A percentile compares a stretch with the other conserved stretches of the same genome.
Conservation (phyloP, 208 protist species). For the Leishmania arabica region DNA sequence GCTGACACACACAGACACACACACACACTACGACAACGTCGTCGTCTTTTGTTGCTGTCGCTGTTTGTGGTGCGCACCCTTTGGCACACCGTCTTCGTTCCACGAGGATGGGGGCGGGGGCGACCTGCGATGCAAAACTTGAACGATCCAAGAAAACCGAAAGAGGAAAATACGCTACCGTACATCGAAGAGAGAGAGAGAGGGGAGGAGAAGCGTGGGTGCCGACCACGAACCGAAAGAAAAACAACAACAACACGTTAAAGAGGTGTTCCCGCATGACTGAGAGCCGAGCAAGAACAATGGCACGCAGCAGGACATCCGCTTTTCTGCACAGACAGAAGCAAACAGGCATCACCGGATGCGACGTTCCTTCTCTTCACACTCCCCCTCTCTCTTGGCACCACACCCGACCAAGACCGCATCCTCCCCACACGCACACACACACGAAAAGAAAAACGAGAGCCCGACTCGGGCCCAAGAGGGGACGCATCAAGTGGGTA, state of each 20-base stretch:
- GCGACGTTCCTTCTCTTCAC: neutral
- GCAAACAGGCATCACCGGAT: neutral
- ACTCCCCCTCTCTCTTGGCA: neutral
- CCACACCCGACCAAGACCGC: neutral
- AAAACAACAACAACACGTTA: neutral
- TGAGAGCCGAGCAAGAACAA: neutral
- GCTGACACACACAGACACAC: neutral
- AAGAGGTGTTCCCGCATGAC: too few relatives aligned
- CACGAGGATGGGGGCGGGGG: neutral
- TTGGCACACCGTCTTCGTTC: neutral
- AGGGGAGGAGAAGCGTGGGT: too few relatives aligned
- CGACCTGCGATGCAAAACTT: neutral
- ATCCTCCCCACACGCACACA: neutral
- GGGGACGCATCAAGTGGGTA: neutral
- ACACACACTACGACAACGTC: neutral
- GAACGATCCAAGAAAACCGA: neutral
- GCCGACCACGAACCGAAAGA: too few relatives aligned
- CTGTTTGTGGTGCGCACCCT: too few relatives aligned
- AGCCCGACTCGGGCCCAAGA: neutral
- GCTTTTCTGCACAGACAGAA: neutral
- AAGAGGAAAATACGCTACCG: neutral
- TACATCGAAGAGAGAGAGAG: constrained; percentile 6
- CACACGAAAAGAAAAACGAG: neutral
- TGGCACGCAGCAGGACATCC: too few relatives aligned
- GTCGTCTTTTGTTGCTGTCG: neutral